Base-by-base conservation (phyloP, 2,329 filamentous ascomycete genomes). In the Exophiala xenobiotica region DNA sequence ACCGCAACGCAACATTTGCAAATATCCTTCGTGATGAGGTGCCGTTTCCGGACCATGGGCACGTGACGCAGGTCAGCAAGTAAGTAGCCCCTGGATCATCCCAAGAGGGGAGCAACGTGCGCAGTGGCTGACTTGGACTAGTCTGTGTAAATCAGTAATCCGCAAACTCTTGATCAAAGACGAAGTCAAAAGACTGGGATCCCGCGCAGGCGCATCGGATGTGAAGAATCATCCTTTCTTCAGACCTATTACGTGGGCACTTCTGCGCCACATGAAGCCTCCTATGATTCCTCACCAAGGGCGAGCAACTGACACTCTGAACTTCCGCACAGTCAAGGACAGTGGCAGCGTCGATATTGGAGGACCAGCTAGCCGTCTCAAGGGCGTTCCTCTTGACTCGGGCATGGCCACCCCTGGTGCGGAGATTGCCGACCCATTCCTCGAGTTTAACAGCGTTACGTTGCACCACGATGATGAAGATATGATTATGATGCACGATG, bases 361-460 rank as follows among this genome's bases (percentile, higher is more conserved):
- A 2, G 78, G 73, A 59, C 70, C 74, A 8, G 75, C 66, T 43
- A 68, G 67, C 29, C 75, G 71, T 53, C 67, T 77, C 41, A 90
- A 89, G 71, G 90, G 90, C 1, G 89, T 96, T 9, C 90, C 90
- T 6, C 75, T 96, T 54, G 90, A 96, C 66, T 92, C 87, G 37
- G 89, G 88, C 1, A 76, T 95, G 46, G 82, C 87, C 1, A 97
- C 92, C 2, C 92, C 92, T 1, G 88, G 87, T 38, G 87, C 79
- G 29, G 92, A 96, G 67, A 68, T 86, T 29, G 78, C 82, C 3
- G 93, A 99, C 78, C 93, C 93, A 1, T 99, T 99, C 67, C 89
- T 96, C 70, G 93, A 97, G 70, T 99, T 99, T 73, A 99, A 97
- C 77, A 95, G 90, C 67, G 91, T 99, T 35, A 99, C 93, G 44